Evolutionary conservation across 2,329 filamentous ascomycete genomes (phyloP).

Genomic region (Nothophoma quercina): DNA sequence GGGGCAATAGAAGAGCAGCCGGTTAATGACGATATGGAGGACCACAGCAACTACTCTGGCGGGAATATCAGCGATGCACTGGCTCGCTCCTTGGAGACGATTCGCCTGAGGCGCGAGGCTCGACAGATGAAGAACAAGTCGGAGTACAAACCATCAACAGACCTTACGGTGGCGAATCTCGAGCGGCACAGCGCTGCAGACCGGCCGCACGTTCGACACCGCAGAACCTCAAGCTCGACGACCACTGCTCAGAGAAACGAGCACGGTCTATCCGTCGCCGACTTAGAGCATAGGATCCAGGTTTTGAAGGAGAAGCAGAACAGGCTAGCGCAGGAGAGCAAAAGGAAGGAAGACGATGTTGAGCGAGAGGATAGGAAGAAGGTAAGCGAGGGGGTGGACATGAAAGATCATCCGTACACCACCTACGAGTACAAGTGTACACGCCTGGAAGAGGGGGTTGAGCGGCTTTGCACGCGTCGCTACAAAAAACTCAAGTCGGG

Average conservation of each 20-base stretch:
- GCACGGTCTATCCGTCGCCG: background rate
- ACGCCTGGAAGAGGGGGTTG: too few relatives aligned
- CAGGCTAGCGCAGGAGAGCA: background rate
- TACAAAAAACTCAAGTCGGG: too few relatives aligned
- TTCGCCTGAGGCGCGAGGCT: background rate
- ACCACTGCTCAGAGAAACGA: background rate
- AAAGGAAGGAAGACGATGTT: background rate
- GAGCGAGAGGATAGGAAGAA: too few relatives aligned
- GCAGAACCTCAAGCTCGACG: background rate
- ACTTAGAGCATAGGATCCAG: background rate
- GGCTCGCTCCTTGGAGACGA: background rate
- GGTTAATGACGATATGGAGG: background rate
- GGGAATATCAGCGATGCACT: background rate
- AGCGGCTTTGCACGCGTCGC: too few relatives aligned
- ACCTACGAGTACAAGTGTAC: too few relatives aligned
- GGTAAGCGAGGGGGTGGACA: too few relatives aligned
- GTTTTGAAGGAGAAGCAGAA: background rate
- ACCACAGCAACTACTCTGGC: background rate
- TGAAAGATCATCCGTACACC: too few relatives aligned
- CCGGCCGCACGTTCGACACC: background rate
- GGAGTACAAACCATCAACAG: background rate
- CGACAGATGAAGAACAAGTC: background rate
- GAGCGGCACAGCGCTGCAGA: background rate
- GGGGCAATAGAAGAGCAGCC: background rate
- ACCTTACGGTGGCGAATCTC: background rate